Evolutionary conservation across 2,329 filamentous ascomycete genomes (phyloP), one percentile per base, ranked within the genome.

Genomic region (Colletotrichum filicis): DNA sequence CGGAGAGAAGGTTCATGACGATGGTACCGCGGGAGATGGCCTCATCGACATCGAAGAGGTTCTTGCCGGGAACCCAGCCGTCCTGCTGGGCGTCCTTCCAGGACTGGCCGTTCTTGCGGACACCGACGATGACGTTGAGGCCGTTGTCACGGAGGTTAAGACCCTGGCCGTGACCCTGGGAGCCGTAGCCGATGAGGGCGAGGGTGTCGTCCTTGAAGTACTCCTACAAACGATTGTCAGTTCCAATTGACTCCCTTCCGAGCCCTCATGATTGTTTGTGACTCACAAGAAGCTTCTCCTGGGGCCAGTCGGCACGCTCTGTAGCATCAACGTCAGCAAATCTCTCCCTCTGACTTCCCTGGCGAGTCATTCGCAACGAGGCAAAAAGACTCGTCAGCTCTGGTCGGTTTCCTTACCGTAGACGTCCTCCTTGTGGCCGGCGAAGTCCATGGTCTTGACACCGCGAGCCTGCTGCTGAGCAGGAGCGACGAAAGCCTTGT

Each of bases 161-260:
- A 85, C 97, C 97, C 89, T 99, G 97, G 79, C 97, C 97, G 91
- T 99, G 97, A 81, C 97, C 97, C 89, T 98, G 95, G 76, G 95
- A 98, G 81, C 89, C 97, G 88, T 99, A 99, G 85, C 97, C 97
- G 86, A 99, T 99, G 83, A 99, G 93, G 83, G 97, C 97, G 80
- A 99, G 94, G 79, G 96, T 98, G 87, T 99, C 97, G 88, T 99
- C 92, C 92, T 98, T 98, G 94, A 99, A 99, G 93, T 96, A 99
- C 77, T 98, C 95, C 94, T 98, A 79, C 46, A 68, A 26, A 71
- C 55, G 62, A 62, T 30, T 73, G 70, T 75, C 49, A 75, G 74
- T 46, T 62, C 37, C 62, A 58, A 65, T 56, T 66, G 62, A 14
- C 28, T 14, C 24, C 5, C 46, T 52, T 53, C 71, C 22, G 62